phyloP scores from a whole-genome alignment of 495 filamentous ascomycete genomes.

The Xylaria bambusicola region DNA sequence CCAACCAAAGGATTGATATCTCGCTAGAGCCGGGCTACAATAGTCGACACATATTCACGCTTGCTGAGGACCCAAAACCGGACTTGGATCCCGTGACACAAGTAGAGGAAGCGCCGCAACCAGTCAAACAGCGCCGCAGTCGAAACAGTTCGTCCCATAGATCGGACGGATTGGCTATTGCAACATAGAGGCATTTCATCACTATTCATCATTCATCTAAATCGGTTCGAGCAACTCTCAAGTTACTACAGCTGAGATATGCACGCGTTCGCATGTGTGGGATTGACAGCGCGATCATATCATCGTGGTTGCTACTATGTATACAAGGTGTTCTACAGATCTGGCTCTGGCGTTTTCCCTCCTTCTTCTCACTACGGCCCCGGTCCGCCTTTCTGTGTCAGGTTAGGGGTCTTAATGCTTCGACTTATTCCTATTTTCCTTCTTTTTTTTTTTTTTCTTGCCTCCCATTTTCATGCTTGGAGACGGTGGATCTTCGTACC shows the following conservation, averaged over 20 bases:
- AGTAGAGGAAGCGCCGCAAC: neutral
- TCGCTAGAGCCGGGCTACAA: conserved; percentile 61
- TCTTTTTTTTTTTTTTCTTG: neutral
- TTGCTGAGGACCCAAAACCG: neutral
- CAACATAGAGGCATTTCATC: conserved; percentile 1
- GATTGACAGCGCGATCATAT: too few relatives aligned
- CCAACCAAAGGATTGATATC: conserved; percentile 61
- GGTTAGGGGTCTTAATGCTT: neutral
- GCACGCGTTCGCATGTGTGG: too few relatives aligned
- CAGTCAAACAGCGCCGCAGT: conserved; percentile 8
- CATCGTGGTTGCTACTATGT: conserved; percentile 1
- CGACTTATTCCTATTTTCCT: too few relatives aligned
- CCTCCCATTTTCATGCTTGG: neutral
- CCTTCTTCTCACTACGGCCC: neutral
- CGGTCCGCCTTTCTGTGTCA: neutral
- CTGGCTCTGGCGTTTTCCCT: neutral
- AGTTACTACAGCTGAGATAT: too few relatives aligned
- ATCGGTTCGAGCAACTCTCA: too few relatives aligned
- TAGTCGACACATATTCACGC: conserved; percentile 64
- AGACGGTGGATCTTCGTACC: conserved; percentile 3
- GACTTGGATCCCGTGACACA: neutral
- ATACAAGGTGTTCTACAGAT: neutral
- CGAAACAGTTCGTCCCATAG: conserved; percentile 10
- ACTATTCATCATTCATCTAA: too few relatives aligned
- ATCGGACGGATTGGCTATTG: conserved; percentile 7